Evolutionary conservation across 1,284 basidiomycete species (phyloP).

Genomic region (Pseudozyma hubeiensis): DNA sequence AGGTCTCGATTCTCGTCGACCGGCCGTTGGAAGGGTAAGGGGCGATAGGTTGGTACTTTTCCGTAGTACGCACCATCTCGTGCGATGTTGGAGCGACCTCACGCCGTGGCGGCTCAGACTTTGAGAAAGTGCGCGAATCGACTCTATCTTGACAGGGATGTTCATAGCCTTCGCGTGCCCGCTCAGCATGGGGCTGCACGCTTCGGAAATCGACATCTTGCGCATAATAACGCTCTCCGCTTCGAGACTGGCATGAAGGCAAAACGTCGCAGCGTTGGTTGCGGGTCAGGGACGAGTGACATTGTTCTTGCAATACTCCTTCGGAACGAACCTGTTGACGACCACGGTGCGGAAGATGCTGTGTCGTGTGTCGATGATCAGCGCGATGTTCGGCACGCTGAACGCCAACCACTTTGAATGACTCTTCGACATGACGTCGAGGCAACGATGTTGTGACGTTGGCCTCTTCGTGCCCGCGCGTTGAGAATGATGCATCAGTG

Average conservation of each 20-base stretch:
- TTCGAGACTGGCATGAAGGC: too few species aligned
- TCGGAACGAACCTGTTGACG: background rate
- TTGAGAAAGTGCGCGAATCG: background rate
- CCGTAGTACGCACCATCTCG: background rate
- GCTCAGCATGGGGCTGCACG: too few species aligned
- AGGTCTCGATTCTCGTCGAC: background rate
- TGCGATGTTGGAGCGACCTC: constrained; percentile 2
- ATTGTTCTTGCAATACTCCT: background rate
- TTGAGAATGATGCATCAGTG: background rate
- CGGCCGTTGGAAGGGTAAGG: background rate
- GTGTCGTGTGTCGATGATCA: background rate
- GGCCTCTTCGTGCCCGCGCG: background rate
- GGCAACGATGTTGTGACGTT: background rate
- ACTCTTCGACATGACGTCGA: background rate
- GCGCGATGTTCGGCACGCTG: background rate
- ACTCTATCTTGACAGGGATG: background rate
- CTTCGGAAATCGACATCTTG: too few species aligned
- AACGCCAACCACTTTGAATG: background rate
- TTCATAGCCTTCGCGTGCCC: background rate
- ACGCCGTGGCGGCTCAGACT: background rate
- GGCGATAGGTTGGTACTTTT: background rate
- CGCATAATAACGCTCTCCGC: too few species aligned
- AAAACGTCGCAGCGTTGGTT: too few species aligned
- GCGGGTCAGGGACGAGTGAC: background rate
- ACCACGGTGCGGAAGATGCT: background rate